Evolutionary conservation across 176 grass and related monocot genomes (phyloP), one percentile per base, ranked within the genome.

Genomic region (Zoysia pacifica): DNA sequence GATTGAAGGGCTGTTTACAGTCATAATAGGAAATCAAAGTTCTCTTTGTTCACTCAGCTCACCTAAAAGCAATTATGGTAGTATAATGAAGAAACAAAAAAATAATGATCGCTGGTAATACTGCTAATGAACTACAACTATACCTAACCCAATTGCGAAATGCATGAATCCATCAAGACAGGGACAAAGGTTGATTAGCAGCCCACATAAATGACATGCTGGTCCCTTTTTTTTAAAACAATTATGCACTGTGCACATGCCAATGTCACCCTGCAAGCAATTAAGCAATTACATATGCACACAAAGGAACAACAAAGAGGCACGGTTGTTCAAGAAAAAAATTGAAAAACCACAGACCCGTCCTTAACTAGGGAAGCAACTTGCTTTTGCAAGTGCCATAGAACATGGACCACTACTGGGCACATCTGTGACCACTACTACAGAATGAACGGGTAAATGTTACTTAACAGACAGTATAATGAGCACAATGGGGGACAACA

Each of bases 241-340:
- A 28, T 28, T 28, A 28, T 28, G 78, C 53, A 42, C 45, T 16
- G 43, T 39, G 47, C 78, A 85, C 87, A 89, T 82, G 87, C 15
- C 60, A 0, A 13, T 85, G 67, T 82, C 69, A 72, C 67, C 11
- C 82, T 38, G 2, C 15, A 85, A 67, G 51, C 19, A 78, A 78
- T 73, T 35, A 67, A 85, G 71, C 78, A 76, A 58, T 67, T 71
- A 72, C 70, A 20, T 71, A 37, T 61, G 78, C 49, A 74, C 81
- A n/a, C 14, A 74, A 85, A 82, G 67, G 67, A 73, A 61, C 51
- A 16, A 78, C 40, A 8, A 74, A 82, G 28, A 6, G 28, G 28
- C 55, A 70, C 53, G 69, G 64, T 63, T 39, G 63, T 16, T 41
- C 0, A 58, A 68, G 9, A 62, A 38, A 62, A 45, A 55, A 46